Conservation (phyloP, 2,329 filamentous ascomycete genomes). For the Helicocarpus griseus region DNA sequence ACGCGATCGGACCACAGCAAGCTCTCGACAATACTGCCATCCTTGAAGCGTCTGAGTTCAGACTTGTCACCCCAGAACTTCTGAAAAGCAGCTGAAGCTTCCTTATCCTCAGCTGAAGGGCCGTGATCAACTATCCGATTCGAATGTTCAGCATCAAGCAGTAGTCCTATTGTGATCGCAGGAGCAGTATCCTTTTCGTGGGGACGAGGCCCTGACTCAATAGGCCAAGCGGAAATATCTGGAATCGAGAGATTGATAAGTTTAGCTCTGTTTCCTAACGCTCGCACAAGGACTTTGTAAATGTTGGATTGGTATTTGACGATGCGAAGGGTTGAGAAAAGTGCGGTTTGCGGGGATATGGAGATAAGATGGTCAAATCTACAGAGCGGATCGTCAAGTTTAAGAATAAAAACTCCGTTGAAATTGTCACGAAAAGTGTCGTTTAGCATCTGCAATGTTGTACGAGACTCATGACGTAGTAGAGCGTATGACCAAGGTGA, state of each 20-base stretch:
- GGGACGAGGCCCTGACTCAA: slow-evolving; percentile 31
- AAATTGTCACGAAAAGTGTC: slow-evolving; percentile 71
- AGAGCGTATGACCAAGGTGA: slow-evolving; percentile 68
- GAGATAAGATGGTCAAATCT: slow-evolving; percentile 46
- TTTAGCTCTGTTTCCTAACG: slow-evolving; percentile 64
- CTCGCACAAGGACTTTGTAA: slow-evolving; percentile 56
- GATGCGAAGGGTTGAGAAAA: slow-evolving; percentile 19
- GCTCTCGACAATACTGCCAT: slow-evolving; percentile 87
- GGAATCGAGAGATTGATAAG: slow-evolving; percentile 52
- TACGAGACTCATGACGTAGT: slow-evolving; percentile 63
- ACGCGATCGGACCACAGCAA: slow-evolving; percentile 68
- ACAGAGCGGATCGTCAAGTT: slow-evolving; percentile 41
- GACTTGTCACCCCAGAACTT: slow-evolving; percentile 93
- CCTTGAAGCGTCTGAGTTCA: slow-evolving; percentile 87
- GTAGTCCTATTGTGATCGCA: slow-evolving; percentile 52
- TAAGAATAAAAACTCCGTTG: slow-evolving; percentile 68
- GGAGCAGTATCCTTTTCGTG: slow-evolving; percentile 16
- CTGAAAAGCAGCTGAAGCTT: slow-evolving; percentile 70
- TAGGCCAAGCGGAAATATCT: slow-evolving; percentile 36
- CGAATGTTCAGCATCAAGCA: slow-evolving; percentile 64
- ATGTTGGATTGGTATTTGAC: slow-evolving; percentile 31
- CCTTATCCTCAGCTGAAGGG: slow-evolving; percentile 74
- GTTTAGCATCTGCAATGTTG: slow-evolving; percentile 65
- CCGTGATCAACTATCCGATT: slow-evolving; percentile 76
- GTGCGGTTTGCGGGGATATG: slow-evolving; percentile 22